These are phyloP conservation scores for Hylodesmum podocarpum DNA, from an alignment of 306 rosid genomes.

Conservation along the genomic window DNA sequence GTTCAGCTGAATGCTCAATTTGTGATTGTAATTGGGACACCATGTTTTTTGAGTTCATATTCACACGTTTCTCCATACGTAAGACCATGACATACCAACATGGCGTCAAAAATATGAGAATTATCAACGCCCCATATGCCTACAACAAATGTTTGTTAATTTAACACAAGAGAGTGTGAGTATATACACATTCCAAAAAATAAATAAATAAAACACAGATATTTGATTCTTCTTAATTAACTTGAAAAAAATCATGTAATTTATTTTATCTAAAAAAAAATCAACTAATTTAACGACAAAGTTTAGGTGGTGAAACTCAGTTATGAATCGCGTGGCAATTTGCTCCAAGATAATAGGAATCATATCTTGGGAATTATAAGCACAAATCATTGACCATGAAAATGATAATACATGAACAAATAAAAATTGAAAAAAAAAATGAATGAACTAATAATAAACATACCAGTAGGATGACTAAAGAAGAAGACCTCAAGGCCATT, in stretches of 20 bases:
- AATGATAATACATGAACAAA: neutral
- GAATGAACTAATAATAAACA: neutral
- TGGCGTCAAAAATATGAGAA: slow-evolving; percentile 24
- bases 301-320: neutral
- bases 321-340: neutral
- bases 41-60: neutral
- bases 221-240: too few relatives aligned
- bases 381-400: neutral
- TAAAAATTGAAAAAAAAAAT: neutral
- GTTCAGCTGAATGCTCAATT: neutral
- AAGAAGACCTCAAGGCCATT: slow-evolving; percentile 32
- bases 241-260: neutral
- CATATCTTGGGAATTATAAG: neutral
- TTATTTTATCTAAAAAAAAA: neutral
- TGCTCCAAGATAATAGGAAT: neutral
- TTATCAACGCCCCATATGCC: slow-evolving; percentile 30
- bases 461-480: slow-evolving; percentile 27
- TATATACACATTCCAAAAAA: neutral
- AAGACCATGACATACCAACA: slow-evolving; percentile 26
- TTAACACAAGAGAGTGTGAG: neutral
- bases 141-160: slow-evolving; percentile 7
- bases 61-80: slow-evolving; percentile 5
- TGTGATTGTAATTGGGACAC: slow-evolving; percentile 24
- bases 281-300: neutral
- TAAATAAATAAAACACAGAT: neutral